Evolutionary conservation across 805 yeast species (phyloP).

Genomic region (Tetrapisispora iriomotensis): DNA sequence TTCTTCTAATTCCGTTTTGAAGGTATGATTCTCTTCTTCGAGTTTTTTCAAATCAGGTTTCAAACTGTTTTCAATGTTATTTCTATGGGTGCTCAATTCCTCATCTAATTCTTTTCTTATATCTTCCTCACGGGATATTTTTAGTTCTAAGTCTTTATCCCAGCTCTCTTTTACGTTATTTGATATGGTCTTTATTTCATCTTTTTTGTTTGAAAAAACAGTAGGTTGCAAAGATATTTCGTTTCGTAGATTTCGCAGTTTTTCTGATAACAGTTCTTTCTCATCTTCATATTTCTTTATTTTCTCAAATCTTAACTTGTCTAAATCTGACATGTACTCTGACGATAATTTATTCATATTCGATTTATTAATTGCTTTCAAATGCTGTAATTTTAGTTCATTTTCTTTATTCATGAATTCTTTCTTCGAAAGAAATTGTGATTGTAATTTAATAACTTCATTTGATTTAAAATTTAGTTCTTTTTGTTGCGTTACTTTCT

Average conservation of each 20-base stretch:
- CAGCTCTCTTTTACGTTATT: slow-evolving; percentile 16
- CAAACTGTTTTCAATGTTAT: slow-evolving; percentile 9
- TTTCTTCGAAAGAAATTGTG: slow-evolving; percentile 21
- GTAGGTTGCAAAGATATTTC: slow-evolving; percentile 16
- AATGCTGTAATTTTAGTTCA: slow-evolving; percentile 27
- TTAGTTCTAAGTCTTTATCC: slow-evolving; percentile 8
- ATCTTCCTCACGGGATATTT: not conserved
- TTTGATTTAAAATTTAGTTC: slow-evolving; percentile 26
- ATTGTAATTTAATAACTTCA: slow-evolving; percentile 26
- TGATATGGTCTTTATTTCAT: slow-evolving; percentile 14
- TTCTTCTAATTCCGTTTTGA: not conserved
- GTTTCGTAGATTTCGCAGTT: slow-evolving; percentile 13
- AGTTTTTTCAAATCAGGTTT: not conserved
- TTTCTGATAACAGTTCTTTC: slow-evolving; percentile 19
- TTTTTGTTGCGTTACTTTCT: slow-evolving; percentile 18
- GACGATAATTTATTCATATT: slow-evolving; percentile 30
- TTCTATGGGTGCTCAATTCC: slow-evolving; percentile 24
- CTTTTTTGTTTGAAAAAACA: slow-evolving; percentile 7
- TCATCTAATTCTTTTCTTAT: slow-evolving; percentile 10
- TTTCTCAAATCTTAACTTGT: slow-evolving; percentile 31
- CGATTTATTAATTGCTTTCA: slow-evolving; percentile 31
- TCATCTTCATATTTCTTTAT: slow-evolving; percentile 26
- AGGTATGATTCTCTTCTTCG: not conserved
- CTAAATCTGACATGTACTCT: slow-evolving; percentile 32
- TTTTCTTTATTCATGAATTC: slow-evolving; percentile 23